Base-by-base conservation (phyloP, 2,329 filamentous ascomycete genomes). In the Calcarisporium arbuscula region DNA sequence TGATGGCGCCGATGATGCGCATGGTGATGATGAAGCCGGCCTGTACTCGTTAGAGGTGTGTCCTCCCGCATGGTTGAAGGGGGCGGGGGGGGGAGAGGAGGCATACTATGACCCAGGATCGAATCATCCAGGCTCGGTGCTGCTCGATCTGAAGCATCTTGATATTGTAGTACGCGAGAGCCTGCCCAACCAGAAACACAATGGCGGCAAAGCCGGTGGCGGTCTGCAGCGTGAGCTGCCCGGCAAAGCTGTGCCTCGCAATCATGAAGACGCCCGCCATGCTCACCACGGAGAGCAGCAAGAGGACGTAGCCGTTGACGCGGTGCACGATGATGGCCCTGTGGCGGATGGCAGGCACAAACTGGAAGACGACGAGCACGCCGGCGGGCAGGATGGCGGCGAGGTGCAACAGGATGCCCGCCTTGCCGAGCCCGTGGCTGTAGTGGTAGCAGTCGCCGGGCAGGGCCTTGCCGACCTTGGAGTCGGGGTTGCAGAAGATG, bases 101-200 rank as follows among this genome's bases (percentile, higher is more conserved):
- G 22, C 61, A 37, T 41, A 68, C 61, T 41, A 68, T 67, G 25
- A 68, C 56, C 68, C 68, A 71, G 7, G 68, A 62, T 16, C 77
- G 53, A 19, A 81, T 46, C 76, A 80, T 81, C 76, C 75, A 81
- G 4, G 72, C 72, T 2, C 77, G 64, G 40, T 81, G 77, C 46
- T 80, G 68, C 20, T 80, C 74, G 31, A 83, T 74, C 47, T 80
- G 75, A 3, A 80, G 52, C 3, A 61, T 57, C 50, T 73, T 78
- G 51, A 81, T 68, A 41, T 78, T 78, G 49, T 69, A 58, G 20
- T 66, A 68, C 2, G 74, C 70, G 28, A 79, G 39, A 1, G 48
- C 40, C 17, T 74, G 50, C 8, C 63, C 60, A 2, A 51, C 42
- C 0, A 67, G 51, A 3, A 72, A 71, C 8, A 65, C 47, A 19